These are phyloP conservation scores for Bjerkandera adusta DNA, from an alignment of 1,284 basidiomycete species.

Conservation along the genomic window DNA sequence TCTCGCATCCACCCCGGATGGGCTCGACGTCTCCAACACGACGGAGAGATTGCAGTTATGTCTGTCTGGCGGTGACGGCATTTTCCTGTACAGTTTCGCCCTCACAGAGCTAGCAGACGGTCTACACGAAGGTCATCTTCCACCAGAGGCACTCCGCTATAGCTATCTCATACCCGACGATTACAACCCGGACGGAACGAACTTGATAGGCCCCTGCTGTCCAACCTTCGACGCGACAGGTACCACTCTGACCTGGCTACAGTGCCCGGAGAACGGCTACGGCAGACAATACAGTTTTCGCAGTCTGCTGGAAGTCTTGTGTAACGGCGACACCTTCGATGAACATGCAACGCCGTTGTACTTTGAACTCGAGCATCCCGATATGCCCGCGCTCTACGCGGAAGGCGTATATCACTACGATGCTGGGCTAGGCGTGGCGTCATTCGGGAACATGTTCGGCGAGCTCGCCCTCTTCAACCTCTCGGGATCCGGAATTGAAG, in stretches of 20 bases:
- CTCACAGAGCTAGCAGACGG: background rate
- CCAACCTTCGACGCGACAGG: background rate
- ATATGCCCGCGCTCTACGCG: background rate
- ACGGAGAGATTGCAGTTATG: background rate
- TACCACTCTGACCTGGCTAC: background rate
- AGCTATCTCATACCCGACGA: too few relatives aligned
- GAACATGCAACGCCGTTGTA: background rate
- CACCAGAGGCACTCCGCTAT: too few relatives aligned
- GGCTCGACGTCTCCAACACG: background rate
- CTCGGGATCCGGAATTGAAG: too few relatives aligned
- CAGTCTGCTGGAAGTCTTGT: too few relatives aligned
- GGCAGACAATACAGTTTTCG: background rate
- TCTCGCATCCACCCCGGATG: background rate
- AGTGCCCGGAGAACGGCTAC: background rate
- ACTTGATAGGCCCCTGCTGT: background rate
- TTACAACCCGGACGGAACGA: too few relatives aligned
- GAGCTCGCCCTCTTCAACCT: background rate
- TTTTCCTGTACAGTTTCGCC: background rate
- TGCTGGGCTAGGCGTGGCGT: background rate
- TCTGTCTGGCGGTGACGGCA: background rate
- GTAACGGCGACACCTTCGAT: background rate
- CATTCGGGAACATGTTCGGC: background rate
- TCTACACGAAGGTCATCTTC: background rate
- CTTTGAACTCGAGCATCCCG: background rate
- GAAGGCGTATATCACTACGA: background rate